These are phyloP conservation scores for Glonium stellatum DNA, from an alignment of 495 filamentous ascomycete species.

Conservation along the genomic window DNA sequence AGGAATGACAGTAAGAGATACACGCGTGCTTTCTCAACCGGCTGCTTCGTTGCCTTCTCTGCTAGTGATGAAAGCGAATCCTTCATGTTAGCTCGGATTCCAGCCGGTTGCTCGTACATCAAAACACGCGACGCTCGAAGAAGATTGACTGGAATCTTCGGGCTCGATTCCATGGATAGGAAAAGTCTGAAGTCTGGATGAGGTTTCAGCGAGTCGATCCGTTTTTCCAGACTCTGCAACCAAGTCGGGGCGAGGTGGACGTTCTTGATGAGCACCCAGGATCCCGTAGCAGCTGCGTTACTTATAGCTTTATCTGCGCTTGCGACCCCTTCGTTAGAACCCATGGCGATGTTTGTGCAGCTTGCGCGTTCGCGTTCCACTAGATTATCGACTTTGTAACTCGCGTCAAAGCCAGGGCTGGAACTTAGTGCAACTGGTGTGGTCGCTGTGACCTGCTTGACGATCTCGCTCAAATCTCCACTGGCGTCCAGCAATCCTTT, in stretches of 20 bases:
- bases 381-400: conserved; percentile 94
- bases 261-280: conserved; percentile 98
- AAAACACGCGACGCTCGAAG: conserved; percentile 87
- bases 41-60: conserved; percentile 67
- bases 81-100: conserved; percentile 97
- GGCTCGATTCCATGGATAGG: conserved; percentile 94
- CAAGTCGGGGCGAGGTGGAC: conserved; percentile 93
- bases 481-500: conserved; percentile 68
- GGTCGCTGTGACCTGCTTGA: conserved; percentile 73
- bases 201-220: conserved; percentile 89
- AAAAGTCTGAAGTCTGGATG: conserved; percentile 92
- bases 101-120: conserved; percentile 97
- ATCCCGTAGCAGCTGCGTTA: conserved; percentile 85
- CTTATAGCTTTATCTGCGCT: conserved; percentile 92
- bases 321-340: conserved; percentile 85
- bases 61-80: conserved; percentile 83
- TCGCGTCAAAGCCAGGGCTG: conserved; percentile 93
- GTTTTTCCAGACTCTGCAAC: conserved; percentile 95
- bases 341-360: conserved; percentile 98
- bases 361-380: conserved; percentile 73
- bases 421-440: conserved; percentile 88
- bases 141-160: conserved; percentile 94
- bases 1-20: conserved; percentile 91
- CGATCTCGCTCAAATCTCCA: conserved; percentile 77
- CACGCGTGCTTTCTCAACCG: conserved; percentile 83